These are phyloP conservation scores for Trypanosoma caninum DNA, from an alignment of 208 protist genomes.

Conservation along the genomic window DNA sequence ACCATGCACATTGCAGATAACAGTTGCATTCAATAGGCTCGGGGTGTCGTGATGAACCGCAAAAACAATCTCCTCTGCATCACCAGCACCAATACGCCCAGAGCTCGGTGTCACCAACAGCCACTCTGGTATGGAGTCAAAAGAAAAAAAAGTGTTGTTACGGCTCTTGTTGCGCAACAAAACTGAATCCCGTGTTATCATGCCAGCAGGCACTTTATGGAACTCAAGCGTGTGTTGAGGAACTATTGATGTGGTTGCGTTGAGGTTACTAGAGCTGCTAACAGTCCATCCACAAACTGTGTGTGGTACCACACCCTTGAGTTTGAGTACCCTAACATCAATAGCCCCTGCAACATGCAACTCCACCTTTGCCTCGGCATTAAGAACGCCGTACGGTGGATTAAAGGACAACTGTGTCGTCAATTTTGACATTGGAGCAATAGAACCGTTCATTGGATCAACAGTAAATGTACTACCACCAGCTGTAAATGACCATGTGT, in stretches of 20 bases:
- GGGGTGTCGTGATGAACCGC: slow-evolving; percentile 37
- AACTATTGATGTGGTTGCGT: slow-evolving; percentile 1
- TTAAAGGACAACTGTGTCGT: slow-evolving; percentile 66
- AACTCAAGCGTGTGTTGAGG: slow-evolving; percentile 48
- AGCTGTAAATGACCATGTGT: slow-evolving; percentile 52
- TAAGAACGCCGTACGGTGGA: slow-evolving; percentile 42
- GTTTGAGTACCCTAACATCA: slow-evolving; percentile 44
- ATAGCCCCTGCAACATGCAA: slow-evolving; percentile 79
- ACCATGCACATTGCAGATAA: slow-evolving; percentile 78
- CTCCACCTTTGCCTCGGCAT: slow-evolving; percentile 34
- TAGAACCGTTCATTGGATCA: slow-evolving; percentile 47
- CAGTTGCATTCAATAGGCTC: slow-evolving; percentile 24
- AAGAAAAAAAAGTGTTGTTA: slow-evolving; percentile 72
- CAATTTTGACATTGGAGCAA: slow-evolving; percentile 59
- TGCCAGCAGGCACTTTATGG: slow-evolving; percentile 66
- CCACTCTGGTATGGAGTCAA: slow-evolving; percentile 59
- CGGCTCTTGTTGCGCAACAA: slow-evolving; percentile 58
- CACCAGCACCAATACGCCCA: slow-evolving; percentile 63
- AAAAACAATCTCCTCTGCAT: slow-evolving; percentile 67
- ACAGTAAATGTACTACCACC: slow-evolving; percentile 51
- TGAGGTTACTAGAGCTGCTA: not conserved
- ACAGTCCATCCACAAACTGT: slow-evolving; percentile 54
- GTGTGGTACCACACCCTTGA: slow-evolving; percentile 64
- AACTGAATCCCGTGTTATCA: slow-evolving; percentile 32
- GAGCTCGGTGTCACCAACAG: slow-evolving; percentile 62